Conservation (phyloP, 345 rosid genomes). For the Cardamine chenopodiifolia region DNA sequence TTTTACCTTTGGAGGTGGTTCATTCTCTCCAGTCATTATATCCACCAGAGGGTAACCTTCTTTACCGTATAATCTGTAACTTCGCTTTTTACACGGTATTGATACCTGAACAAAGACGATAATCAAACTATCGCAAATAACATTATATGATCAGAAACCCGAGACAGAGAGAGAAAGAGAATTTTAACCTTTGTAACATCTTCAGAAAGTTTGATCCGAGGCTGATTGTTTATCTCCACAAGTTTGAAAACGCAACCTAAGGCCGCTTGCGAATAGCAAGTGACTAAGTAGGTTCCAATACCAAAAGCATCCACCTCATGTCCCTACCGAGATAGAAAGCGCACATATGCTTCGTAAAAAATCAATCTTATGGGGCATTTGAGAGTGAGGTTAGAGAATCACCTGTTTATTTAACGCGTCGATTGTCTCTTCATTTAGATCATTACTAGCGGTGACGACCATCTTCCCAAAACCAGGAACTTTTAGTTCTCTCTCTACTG, state of each 20-base stretch:
- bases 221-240: constrained; percentile 92
- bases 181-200: constrained; percentile 89
- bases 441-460: constrained; percentile 84
- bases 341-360: not conserved
- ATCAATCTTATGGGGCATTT: not conserved
- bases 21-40: constrained; percentile 92
- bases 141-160: not conserved
- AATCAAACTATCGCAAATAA: not conserved
- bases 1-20: constrained; percentile 78
- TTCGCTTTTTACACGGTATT: constrained; percentile 87
- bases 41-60: constrained; percentile 91
- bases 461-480: constrained; percentile 73
- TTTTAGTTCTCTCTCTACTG: constrained; percentile 72
- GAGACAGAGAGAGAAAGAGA: not conserved
- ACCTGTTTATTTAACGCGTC: constrained; percentile 98
- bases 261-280: constrained; percentile 95
- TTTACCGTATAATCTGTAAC: constrained; percentile 78
- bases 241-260: constrained; percentile 97
- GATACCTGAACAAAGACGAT: constrained; percentile 62
- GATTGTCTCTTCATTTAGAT: constrained; percentile 95
- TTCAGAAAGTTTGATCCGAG: constrained; percentile 97
- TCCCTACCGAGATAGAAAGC: constrained; percentile 51
- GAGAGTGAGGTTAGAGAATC: constrained; percentile 1
- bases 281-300: constrained; percentile 87
- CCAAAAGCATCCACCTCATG: constrained; percentile 95